Conservation (phyloP, 441 rosid genomes). For the Eutrema salsugineum region DNA sequence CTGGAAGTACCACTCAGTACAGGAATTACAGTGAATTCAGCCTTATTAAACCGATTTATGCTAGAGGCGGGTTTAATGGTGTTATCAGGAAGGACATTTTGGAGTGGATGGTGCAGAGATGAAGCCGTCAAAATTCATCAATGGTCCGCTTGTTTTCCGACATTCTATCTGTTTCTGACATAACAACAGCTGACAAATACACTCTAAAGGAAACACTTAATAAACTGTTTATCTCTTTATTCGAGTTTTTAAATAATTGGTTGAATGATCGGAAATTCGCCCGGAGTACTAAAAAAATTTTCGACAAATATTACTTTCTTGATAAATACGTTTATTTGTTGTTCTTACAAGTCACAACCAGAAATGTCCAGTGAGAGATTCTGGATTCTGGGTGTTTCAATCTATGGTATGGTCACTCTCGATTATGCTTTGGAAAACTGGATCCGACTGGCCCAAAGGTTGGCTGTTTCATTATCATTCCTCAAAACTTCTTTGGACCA, state of each 20-base stretch:
- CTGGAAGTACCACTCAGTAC: constrained; percentile 49
- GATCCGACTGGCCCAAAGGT: background rate
- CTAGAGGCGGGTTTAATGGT: constrained; percentile 37
- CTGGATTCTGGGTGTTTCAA: background rate
- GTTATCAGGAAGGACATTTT: constrained; percentile 61
- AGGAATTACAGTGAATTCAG: constrained; percentile 39
- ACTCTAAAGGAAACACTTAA: background rate
- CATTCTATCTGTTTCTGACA: background rate
- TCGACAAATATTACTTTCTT: constrained; percentile 33
- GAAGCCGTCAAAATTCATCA: constrained; percentile 13
- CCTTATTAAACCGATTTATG: constrained; percentile 15
- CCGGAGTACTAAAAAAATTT: constrained; percentile 46
- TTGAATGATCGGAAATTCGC: constrained; percentile 56
- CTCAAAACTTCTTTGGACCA: background rate
- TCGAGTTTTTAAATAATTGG: background rate
- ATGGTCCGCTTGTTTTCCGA: background rate
- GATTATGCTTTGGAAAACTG: background rate
- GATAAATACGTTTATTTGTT: background rate
- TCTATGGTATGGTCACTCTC: background rate
- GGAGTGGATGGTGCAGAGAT: constrained; percentile 58
- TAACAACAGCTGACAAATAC: background rate
- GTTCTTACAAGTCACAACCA: background rate
- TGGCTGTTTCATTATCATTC: background rate
- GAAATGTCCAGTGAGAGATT: background rate
- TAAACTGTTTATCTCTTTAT: background rate